Base-by-base conservation (phyloP, 2,329 filamentous ascomycete genomes). In the Botryotinia calthae region DNA sequence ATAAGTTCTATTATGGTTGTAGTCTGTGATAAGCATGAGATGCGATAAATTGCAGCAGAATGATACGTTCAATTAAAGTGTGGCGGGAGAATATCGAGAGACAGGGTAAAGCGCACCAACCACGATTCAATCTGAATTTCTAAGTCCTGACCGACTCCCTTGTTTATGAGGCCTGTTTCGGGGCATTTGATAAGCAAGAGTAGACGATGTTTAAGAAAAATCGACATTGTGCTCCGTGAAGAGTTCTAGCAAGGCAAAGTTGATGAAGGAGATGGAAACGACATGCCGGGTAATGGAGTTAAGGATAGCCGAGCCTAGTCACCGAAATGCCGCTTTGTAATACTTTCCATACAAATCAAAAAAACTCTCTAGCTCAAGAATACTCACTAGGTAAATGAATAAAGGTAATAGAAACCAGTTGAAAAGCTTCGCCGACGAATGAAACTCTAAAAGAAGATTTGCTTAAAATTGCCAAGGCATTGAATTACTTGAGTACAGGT, bases 61-160 rank as follows among this genome's bases (percentile, higher is more conserved):
- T 59, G 25, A 40, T 42, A 68, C 54, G 70, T 72, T 68, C 70
- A 61, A 72, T 72, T 72, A 72, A 72, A 51, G 54, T 72, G 70
- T 72, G 70, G 67, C 48, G 48, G 65, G 34, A 67, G 34, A 67
- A 42, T 37, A 42, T 67, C 34, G 34, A 67, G 25, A 42, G 34
- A 28, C 34, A 67, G 40, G 48, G 46, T 56, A 56, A 67, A 67
- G 65, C 37, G 34, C 64, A 67, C 46, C 44, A 66, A 54, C 48
- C 64, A 67, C 16, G 46, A n/a, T 40, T 54, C 64, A 66, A 40
- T 46, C 42, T 66, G 44, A 65, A 16, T 51, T 65, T 3, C 59
- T 44, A 7, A 63, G 14, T 28, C 10, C 25, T 48, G 31, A 25
- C 34, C 20, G 22, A 25, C 37, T 61, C 31, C 31, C 31, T 66